Percentiles rank a stretch among this genome's conserved stretches.
Conservation (phyloP, 371 early-diverging fungal genomes). For the Parasitella parasitica region DNA sequence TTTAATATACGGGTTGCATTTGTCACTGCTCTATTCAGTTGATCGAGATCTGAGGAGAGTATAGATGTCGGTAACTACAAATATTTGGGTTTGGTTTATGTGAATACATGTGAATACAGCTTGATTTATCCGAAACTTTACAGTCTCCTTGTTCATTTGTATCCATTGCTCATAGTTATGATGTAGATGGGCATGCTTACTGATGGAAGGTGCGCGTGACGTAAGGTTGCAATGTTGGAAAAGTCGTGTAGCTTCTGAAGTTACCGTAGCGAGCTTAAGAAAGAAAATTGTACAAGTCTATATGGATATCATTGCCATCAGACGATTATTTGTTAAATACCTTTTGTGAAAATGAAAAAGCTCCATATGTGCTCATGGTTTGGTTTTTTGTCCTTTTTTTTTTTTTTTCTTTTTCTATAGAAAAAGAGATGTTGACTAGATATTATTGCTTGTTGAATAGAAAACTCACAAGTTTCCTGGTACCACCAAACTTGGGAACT, state of each 20-base stretch:
- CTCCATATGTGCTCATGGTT: conserved; percentile 21
- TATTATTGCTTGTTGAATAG: background rate
- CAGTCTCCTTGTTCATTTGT: conserved; percentile 11
- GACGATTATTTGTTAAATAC: background rate
- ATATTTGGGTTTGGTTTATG: too few relatives aligned
- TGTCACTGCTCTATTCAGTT: conserved; percentile 11
- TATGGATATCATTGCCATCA: background rate
- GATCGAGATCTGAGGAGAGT: conserved; percentile 6
- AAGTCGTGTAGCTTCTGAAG: conserved; percentile 23
- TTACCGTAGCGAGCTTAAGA: conserved; percentile 18
- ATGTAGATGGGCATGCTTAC: conserved; percentile 1
- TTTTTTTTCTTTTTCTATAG: too few relatives aligned
- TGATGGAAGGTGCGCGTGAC: conserved; percentile 4
- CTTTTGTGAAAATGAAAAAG: conserved; percentile 24
- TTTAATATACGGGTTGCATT: conserved; percentile 15
- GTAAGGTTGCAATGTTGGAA: conserved; percentile 20
- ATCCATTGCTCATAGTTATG: conserved; percentile 21
- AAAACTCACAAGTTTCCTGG: background rate
- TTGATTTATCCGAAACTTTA: conserved; percentile 1
- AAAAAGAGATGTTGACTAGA: background rate
- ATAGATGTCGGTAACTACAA: conserved; percentile 18
- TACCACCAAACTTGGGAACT: background rate
- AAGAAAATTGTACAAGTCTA: background rate
- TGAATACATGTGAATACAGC: background rate
- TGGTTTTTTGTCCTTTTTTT: too few relatives aligned